phyloP scores from a whole-genome alignment of 2,329 filamentous ascomycete genomes.

The Penicillium sp. region DNA sequence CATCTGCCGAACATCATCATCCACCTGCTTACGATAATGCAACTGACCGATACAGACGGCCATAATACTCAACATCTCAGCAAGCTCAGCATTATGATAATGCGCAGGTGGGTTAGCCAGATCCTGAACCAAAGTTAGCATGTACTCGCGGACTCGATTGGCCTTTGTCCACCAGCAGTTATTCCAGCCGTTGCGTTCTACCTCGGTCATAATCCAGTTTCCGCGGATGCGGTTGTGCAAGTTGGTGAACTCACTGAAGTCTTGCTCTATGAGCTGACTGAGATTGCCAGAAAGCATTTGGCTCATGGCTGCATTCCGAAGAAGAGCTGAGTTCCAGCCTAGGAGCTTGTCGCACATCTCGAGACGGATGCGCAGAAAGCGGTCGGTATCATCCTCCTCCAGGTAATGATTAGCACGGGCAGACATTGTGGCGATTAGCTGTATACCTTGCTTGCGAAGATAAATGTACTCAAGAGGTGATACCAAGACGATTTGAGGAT shows the following conservation, averaged over 20 bases:
- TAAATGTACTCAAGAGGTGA: neutral
- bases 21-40: neutral
- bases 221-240: neutral
- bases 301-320: neutral
- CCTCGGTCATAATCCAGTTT: neutral
- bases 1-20: neutral
- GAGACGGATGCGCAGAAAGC: neutral
- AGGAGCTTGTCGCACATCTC: neutral
- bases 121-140: neutral
- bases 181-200: neutral
- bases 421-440: neutral
- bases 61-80: neutral
- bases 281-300: neutral
- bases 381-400: neutral
- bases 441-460: too few relatives aligned
- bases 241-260: neutral
- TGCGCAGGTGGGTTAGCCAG: neutral
- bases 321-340: neutral
- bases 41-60: neutral
- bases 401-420: neutral
- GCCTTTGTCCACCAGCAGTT: neutral
- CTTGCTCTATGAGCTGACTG: neutral
- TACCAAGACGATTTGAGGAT: neutral
- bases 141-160: neutral
- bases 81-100: neutral